These are phyloP conservation scores for Fusarium bactridioides DNA, from an alignment of 2,329 filamentous ascomycete species.

Conservation along the genomic window DNA sequence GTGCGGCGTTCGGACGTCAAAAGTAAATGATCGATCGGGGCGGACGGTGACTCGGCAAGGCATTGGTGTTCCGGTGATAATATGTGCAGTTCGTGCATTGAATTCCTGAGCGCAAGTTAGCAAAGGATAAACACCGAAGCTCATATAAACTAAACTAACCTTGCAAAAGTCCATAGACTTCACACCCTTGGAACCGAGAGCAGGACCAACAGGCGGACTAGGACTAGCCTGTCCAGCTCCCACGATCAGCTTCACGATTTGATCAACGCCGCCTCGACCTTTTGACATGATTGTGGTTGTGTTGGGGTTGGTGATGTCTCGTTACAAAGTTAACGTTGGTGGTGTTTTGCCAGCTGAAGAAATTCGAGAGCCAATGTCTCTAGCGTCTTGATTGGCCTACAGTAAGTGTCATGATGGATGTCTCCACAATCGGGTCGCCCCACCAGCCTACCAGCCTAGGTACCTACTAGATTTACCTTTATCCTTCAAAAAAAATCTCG, in stretches of 20 bases:
- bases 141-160: conserved; percentile 57
- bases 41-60: conserved; percentile 92
- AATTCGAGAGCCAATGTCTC: conserved; percentile 33
- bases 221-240: conserved; percentile 94
- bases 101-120: conserved; percentile 74
- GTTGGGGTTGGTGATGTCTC: conserved; percentile 13
- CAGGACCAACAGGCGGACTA: conserved; percentile 94
- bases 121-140: neutral
- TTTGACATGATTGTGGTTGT: conserved; percentile 60
- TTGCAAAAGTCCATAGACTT: conserved; percentile 99
- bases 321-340: conserved; percentile 1
- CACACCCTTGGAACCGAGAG: conserved; percentile 94
- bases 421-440: conserved; percentile 24
- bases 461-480: no score
- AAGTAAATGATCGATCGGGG: conserved; percentile 90
- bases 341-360: conserved; percentile 38
- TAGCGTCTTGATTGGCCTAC: conserved; percentile 36
- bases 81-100: conserved; percentile 91
- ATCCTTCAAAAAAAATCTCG: conserved; percentile 31
- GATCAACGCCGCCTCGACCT: conserved; percentile 60
- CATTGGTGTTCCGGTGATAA: conserved; percentile 82
- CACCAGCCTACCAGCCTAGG: no score
- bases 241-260: conserved; percentile 96
- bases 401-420: conserved; percentile 5
- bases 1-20: conserved; percentile 93